Conservation (phyloP, 495 filamentous ascomycete species). For the Letharia columbiana region DNA sequence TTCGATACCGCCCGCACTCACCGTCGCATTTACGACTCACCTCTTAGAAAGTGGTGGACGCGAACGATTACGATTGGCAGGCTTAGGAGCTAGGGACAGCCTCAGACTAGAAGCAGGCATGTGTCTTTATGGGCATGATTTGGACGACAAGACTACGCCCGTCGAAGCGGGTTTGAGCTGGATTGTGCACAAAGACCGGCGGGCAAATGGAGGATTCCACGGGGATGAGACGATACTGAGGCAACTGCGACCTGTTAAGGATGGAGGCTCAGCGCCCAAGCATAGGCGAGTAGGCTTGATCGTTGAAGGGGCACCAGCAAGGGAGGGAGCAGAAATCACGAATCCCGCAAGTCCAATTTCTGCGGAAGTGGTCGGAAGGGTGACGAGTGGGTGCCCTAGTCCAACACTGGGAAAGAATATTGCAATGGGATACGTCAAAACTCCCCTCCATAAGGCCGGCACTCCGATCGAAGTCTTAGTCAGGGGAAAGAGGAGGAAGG, state of each 20-base stretch:
- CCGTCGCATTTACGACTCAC: constrained; percentile 44
- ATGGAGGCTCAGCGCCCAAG: constrained; percentile 55
- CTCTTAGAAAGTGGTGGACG: constrained; percentile 54
- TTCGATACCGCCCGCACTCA: constrained; percentile 52
- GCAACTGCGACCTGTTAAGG: constrained; percentile 64
- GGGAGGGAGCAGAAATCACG: constrained; percentile 79
- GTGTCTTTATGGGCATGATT: constrained; percentile 97
- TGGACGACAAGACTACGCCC: constrained; percentile 81
- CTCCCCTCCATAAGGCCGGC: constrained; percentile 75
- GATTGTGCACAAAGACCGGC: constrained; percentile 73
- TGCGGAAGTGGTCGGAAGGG: constrained; percentile 40
- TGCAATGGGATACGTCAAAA: constrained; percentile 89
- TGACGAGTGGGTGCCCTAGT: constrained; percentile 86
- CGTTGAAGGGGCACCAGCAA: constrained; percentile 78
- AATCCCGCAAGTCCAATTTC: constrained; percentile 27
- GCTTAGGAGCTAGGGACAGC: constrained; percentile 83
- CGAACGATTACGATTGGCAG: constrained; percentile 66
- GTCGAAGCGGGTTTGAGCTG: constrained; percentile 76
- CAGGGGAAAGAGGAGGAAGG: constrained; percentile 71
- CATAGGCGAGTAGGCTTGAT: constrained; percentile 72
- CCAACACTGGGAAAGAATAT: constrained; percentile 82
- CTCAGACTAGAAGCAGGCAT: constrained; percentile 92
- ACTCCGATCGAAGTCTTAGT: constrained; percentile 76
- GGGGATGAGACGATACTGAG: constrained; percentile 63
- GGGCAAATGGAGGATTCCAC: constrained; percentile 58